These are phyloP conservation scores for Mortierella claussenii DNA, from an alignment of 192 early-diverging fungal species.

Conservation along the genomic window DNA sequence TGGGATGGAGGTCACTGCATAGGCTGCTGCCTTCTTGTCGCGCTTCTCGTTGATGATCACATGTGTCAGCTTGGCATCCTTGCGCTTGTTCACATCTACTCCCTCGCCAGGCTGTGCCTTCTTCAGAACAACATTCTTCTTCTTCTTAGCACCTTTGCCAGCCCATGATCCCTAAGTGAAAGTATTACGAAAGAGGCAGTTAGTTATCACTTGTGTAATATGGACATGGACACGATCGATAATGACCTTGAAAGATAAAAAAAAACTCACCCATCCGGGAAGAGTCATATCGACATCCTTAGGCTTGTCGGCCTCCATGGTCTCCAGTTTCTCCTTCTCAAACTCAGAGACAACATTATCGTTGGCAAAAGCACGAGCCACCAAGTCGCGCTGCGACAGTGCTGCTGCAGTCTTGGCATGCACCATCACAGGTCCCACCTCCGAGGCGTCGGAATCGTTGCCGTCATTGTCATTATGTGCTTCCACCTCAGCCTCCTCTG, in stretches of 20 bases:
- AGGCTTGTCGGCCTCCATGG: conserved; percentile 78
- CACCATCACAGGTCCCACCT: conserved; percentile 60
- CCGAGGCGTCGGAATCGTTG: conserved; percentile 44
- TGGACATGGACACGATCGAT: too few relatives aligned
- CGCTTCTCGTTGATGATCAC: conserved; percentile 95
- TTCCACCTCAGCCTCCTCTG: conserved; percentile 2
- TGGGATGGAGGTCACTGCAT: conserved; percentile 78
- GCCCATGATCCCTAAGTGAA: conserved; percentile 77
- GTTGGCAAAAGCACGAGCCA: conserved; percentile 94
- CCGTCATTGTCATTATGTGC: conserved; percentile 35
- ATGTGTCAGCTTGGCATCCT: conserved; percentile 78
- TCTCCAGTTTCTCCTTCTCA: conserved; percentile 82
- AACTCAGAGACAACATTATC: conserved; percentile 92
- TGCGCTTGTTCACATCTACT: conserved; percentile 69
- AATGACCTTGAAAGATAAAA: conserved; percentile 10
- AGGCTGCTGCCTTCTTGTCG: conserved; percentile 83
- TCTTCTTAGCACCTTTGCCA: conserved; percentile 67
- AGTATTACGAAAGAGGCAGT: too few relatives aligned
- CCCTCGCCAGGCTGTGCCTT: conserved; percentile 68
- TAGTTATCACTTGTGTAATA: too few relatives aligned
- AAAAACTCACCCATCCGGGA: conserved; percentile 84
- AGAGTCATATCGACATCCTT: conserved; percentile 86
- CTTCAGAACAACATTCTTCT: conserved; percentile 57
- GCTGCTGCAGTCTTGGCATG: conserved; percentile 63
- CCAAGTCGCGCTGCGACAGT: conserved; percentile 83